phyloP scores from a whole-genome alignment of 164 flowering plant genomes.

The Pachysandra terminalis region DNA sequence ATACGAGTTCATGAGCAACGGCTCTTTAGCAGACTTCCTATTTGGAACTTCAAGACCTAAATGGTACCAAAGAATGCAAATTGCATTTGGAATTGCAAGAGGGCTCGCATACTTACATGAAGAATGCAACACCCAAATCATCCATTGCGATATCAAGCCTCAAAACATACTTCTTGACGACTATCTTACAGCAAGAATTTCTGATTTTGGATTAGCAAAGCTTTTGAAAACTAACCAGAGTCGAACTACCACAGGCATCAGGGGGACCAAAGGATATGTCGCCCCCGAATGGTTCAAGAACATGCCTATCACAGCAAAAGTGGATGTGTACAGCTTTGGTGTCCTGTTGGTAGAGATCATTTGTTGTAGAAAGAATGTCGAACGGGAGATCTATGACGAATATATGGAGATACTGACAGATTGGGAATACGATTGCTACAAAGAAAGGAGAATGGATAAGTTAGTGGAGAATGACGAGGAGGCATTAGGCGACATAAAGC shows the following conservation, averaged over 20 bases:
- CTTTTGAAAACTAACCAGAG: conserved; percentile 20
- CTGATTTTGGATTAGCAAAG: conserved; percentile 31
- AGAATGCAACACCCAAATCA: conserved; percentile 36
- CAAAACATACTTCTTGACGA: conserved; percentile 34
- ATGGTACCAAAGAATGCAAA: conserved; percentile 26
- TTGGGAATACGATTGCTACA: conserved; percentile 28
- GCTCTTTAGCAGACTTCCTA: conserved; percentile 27
- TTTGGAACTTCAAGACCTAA: conserved; percentile 20
- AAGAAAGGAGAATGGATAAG: conserved; percentile 2
- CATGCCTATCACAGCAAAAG: conserved; percentile 25
- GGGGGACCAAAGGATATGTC: conserved; percentile 25
- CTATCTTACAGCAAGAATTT: conserved; percentile 16
- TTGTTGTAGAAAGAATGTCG: conserved; percentile 21
- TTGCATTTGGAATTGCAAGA: conserved; percentile 31
- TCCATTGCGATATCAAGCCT: too few species aligned
- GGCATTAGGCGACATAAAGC: conserved; percentile 9
- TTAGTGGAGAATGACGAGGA: conserved; percentile 18
- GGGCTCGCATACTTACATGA: conserved; percentile 42
- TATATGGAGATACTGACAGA: conserved; percentile 13
- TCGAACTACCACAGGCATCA: conserved; percentile 15
- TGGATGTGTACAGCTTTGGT: conserved; percentile 35
- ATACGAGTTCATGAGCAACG: conserved; percentile 39
- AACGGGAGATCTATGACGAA: neutral
- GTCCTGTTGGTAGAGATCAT: conserved; percentile 27
- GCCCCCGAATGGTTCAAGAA: conserved; percentile 31